Evolutionary conservation across 176 grass and related monocot species (phyloP).

Genomic region (Ensete ventricosum): DNA sequence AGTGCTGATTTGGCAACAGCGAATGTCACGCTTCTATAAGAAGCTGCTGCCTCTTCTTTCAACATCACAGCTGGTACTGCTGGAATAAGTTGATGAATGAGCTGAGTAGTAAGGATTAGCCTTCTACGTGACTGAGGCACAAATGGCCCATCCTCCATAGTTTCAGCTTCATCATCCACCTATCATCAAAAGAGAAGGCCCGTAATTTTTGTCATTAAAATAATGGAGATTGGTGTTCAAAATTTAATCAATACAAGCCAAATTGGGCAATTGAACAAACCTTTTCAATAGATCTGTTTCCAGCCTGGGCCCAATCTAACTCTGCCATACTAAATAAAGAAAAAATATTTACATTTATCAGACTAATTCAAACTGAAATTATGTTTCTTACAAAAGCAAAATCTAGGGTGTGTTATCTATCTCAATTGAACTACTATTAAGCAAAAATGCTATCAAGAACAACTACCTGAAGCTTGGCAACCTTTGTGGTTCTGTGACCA

Average conservation of each 20-base stretch:
- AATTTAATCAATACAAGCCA: background rate
- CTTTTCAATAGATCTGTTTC: conserved; percentile 30
- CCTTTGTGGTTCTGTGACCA: conserved; percentile 14
- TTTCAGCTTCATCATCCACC: conserved; percentile 31
- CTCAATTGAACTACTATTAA: background rate
- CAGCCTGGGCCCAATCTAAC: conserved; percentile 17
- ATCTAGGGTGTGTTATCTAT: background rate
- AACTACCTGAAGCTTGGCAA: conserved; percentile 22
- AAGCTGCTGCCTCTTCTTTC: conserved; percentile 21
- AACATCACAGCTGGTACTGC: conserved; percentile 20
- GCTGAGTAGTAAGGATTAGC: conserved; percentile 30
- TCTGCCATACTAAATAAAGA: conserved; percentile 14
- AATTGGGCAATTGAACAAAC: conserved; percentile 6
- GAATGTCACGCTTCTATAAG: conserved; percentile 28
- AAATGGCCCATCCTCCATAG: conserved; percentile 13
- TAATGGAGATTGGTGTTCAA: background rate
- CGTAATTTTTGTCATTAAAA: background rate
- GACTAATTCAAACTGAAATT: background rate
- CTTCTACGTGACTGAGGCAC: conserved; percentile 20
- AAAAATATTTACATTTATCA: background rate
- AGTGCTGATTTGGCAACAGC: conserved; percentile 27
- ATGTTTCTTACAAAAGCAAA: background rate
- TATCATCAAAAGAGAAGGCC: background rate
- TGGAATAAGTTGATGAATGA: conserved; percentile 28
- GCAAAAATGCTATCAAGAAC: background rate